Evolutionary conservation across 169 alveolate genomes (phyloP), one percentile per base, ranked within the genome.

Genomic region (Plasmodium malariae): DNA sequence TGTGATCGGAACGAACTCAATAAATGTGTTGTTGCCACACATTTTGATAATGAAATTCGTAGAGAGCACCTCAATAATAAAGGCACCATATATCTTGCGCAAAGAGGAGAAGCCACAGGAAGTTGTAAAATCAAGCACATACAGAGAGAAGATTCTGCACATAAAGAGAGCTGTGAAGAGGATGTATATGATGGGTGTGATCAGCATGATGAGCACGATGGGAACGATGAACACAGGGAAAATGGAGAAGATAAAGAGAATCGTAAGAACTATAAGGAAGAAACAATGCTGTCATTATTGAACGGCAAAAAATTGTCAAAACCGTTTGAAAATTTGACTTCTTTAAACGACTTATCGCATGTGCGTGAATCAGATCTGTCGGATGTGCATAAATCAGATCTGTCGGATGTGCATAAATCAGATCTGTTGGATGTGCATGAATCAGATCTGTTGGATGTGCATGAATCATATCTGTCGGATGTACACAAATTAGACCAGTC

Each of bases 381-480:
- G 21, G 72, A 55, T 74, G 63, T n/a, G 36, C 21, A 30, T 19
- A 32, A 80, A 28, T 60, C 68, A 19, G 68, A 57, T 57, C 11
- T 2, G 5, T 63, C 48, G 21, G 72, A 55, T 74, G 63, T n/a
- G 36, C 21, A 30, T 54, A 49, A 71, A 71, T 45, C 85, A 49
- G 70, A 62, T 69, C 9, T 36, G 4, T 67, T 40, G 9, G 89
- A 76, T 76, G 71, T 30, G 62, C 17, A 21, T 54, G 37, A 76
- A 60, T 28, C 74, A 43, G 70, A 62, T 69, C 9, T 36, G 4
- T 67, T 40, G 9, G 89, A 76, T 76, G 71, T 30, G 62, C 17
- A 21, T 54, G 37, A 76, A 60, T 28, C 74, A 43, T 57, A 62
- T 69, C 9, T 36, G 4, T 67, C 57, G 9, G 89, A 76, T 76